Conservation (phyloP, 768 basidiomycete species). For the Tubosaeta brunneosetosa region DNA sequence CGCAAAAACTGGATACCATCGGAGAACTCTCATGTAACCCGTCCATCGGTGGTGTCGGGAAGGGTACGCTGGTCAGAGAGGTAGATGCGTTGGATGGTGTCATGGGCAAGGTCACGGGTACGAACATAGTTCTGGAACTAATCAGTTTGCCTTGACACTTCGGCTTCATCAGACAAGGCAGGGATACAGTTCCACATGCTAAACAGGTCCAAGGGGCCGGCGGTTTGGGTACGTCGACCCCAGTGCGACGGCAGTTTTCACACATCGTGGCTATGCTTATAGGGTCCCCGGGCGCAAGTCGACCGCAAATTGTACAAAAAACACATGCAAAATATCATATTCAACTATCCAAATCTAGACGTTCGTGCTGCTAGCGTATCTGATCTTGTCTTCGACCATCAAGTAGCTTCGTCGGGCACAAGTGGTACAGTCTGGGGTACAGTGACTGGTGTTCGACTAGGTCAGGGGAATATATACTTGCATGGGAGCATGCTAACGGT, state of each 20-base stretch:
- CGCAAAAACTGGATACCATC: slow-evolving; percentile 75
- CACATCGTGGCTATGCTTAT: neutral
- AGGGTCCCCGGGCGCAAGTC: slow-evolving; percentile 90
- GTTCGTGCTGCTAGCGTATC: slow-evolving; percentile 72
- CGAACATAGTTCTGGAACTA: slow-evolving; percentile 12
- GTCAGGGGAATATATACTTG: slow-evolving; percentile 31
- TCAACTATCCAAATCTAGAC: slow-evolving; percentile 63
- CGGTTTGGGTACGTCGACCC: slow-evolving; percentile 69
- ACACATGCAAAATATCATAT: slow-evolving; percentile 70
- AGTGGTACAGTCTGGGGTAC: slow-evolving; percentile 41
- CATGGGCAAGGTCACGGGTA: slow-evolving; percentile 80
- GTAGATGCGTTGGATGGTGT: slow-evolving; percentile 88
- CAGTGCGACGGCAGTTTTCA: too few relatives aligned
- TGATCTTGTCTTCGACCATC: slow-evolving; percentile 65
- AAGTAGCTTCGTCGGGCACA: slow-evolving; percentile 21
- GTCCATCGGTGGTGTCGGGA: slow-evolving; percentile 87
- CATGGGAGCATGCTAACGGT: neutral
- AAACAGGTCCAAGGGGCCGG: slow-evolving; percentile 81
- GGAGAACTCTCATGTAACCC: slow-evolving; percentile 90
- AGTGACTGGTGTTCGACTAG: slow-evolving; percentile 63
- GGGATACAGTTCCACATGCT: slow-evolving; percentile 87
- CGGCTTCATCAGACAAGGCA: slow-evolving; percentile 59
- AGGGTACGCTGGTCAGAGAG: slow-evolving; percentile 87
- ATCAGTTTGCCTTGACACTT: neutral
- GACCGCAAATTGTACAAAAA: slow-evolving; percentile 80